phyloP scores from a whole-genome alignment of 768 basidiomycete species.

The Rhodosporidiobolus sp. region DNA sequence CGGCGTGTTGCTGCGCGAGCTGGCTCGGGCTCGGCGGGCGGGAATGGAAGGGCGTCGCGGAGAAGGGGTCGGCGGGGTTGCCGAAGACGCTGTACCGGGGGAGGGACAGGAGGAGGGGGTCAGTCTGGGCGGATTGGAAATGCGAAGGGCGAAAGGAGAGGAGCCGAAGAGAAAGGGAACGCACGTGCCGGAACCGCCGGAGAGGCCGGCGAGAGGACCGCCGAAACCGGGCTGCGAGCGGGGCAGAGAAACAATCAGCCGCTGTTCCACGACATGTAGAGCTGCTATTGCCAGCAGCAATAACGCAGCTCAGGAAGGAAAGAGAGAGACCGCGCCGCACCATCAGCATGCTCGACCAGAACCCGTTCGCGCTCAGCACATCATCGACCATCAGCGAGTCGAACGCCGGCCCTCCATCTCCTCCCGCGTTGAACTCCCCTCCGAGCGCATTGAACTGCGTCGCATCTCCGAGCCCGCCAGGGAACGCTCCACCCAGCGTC shows the following conservation, averaged over 20 bases:
- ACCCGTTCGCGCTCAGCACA: conserved; percentile 30
- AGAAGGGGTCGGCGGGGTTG: conserved; percentile 29
- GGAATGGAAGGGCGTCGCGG: conserved; percentile 34
- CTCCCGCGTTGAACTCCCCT: conserved; percentile 3
- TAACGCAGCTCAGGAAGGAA: too few relatives aligned
- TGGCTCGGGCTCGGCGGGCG: conserved; percentile 12
- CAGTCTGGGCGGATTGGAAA: background rate
- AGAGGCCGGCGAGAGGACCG: conserved; percentile 18
- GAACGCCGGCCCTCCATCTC: conserved; percentile 12
- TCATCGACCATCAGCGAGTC: conserved; percentile 33
- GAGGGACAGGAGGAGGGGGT: too few relatives aligned
- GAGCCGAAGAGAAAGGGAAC: background rate
- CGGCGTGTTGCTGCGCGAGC: too few relatives aligned
- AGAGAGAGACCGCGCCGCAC: conserved; percentile 1
- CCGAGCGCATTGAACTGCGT: background rate
- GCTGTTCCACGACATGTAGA: background rate
- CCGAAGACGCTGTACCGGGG: conserved; percentile 5
- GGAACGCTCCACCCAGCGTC: conserved; percentile 2
- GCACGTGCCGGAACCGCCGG: conserved; percentile 31
- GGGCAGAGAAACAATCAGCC: background rate
- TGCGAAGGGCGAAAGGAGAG: too few relatives aligned
- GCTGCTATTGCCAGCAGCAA: too few relatives aligned
- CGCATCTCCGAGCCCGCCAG: background rate
- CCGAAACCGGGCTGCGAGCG: conserved; percentile 32
- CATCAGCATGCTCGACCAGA: conserved; percentile 40